Base-by-base conservation (phyloP, 1,139 yeast genomes). In the Yamadazyma epiphylla region DNA sequence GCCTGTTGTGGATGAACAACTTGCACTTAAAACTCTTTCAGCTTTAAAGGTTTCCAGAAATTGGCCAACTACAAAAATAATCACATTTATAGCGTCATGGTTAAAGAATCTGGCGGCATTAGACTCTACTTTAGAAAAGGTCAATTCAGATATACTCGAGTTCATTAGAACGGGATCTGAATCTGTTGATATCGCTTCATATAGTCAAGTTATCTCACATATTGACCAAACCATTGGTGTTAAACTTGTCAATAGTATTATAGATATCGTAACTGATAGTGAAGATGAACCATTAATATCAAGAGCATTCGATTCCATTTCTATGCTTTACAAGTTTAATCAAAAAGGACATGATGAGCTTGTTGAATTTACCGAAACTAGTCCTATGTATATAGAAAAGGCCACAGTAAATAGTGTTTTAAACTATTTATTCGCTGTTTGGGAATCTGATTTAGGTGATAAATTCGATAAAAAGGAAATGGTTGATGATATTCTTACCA, bases 401-500 rank as follows among this genome's bases (percentile, higher is more conserved):
- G 52, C 46, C 4, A 58, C 60, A 31, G 36, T 53, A 5, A 51
- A 51, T 1, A 42, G 39, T 6, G 61, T 65, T 0, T 27, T 60
- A 11, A 28, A 35, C 1, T 37, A 59, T 10, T 43, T 64, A 12
- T 29, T 35, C n/a, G 32, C 30, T 12, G 31, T 48, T 5, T 35
- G 54, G 16, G 32, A 38, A 11, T 28, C 14, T 13, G 33, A 38
- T 1, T 19, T 36, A 10, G 27, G 31, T 3, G 28, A 35, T 1
- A 33, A 30, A 1, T 16, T 34, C 4, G 43, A 51, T 17, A 28
- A 41, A 11, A 29, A 33, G 6, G 61, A 53, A 14, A 30, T 55
- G 2, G 41, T 64, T 3, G 55, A 60, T 32, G 65, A 61, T 31
- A 42, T 55, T n/a, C 62, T 51, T 36, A 34, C 55, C 5, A 64